phyloP scores from a whole-genome alignment of 2,329 filamentous ascomycete species.

The Chaetomium sp. region DNA sequence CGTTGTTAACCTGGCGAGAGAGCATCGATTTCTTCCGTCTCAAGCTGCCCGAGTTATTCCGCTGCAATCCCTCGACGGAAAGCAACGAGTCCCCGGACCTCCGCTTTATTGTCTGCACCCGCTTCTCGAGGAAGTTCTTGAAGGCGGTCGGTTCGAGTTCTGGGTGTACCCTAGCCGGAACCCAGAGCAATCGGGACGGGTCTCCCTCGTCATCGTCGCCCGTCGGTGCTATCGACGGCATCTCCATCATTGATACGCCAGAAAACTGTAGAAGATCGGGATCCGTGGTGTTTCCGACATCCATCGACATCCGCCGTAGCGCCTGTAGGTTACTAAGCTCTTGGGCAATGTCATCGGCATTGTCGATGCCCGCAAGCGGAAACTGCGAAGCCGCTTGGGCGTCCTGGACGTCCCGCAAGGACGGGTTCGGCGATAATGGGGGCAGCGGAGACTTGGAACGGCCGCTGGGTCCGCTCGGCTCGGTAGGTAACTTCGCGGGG shows the following conservation, averaged over 20 bases:
- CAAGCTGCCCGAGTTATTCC: slow-evolving; percentile 63
- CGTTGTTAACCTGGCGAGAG: slow-evolving; percentile 83
- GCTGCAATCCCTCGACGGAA: slow-evolving; percentile 57
- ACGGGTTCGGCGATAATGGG: slow-evolving; percentile 55
- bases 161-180: slow-evolving; percentile 89
- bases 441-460: slow-evolving; percentile 42
- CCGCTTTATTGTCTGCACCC: slow-evolving; percentile 85
- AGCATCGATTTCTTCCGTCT: slow-evolving; percentile 94
- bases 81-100: slow-evolving; percentile 74
- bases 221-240: slow-evolving; percentile 71
- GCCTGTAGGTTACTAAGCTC: slow-evolving; percentile 92
- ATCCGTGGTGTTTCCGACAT: slow-evolving; percentile 72
- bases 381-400: slow-evolving; percentile 68
- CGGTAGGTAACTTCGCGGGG: slow-evolving; percentile 44
- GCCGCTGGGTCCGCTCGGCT: slow-evolving; percentile 48
- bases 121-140: slow-evolving; percentile 92
- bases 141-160: slow-evolving; percentile 95
- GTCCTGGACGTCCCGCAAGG: slow-evolving; percentile 56
- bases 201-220: slow-evolving; percentile 82
- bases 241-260: slow-evolving; percentile 64
- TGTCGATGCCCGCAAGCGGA: slow-evolving; percentile 85
- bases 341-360: slow-evolving; percentile 85
- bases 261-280: slow-evolving; percentile 77
- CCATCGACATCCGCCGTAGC: slow-evolving; percentile 91
- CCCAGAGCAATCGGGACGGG: slow-evolving; percentile 88